Evolutionary conservation across 495 filamentous ascomycete genomes (phyloP).

Genomic region (Podospora didyma): DNA sequence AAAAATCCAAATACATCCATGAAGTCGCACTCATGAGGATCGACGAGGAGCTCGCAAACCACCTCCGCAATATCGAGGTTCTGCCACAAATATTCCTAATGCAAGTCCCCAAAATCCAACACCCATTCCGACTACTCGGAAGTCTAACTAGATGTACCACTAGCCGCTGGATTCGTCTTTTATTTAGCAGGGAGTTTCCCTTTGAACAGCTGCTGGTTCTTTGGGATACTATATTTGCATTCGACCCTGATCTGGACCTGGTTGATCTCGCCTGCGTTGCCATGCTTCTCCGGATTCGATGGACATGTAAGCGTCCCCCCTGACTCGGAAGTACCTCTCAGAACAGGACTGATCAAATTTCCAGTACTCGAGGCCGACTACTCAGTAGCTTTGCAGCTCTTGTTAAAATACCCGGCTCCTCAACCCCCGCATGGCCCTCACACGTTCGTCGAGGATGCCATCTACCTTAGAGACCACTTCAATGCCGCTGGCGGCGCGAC

Average conservation of each 20-base stretch:
- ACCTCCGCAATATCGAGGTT: conserved; percentile 80
- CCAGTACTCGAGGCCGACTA: conserved; percentile 83
- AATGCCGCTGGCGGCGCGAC: conserved; percentile 63
- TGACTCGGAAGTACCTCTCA: neutral
- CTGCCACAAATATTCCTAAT: conserved; percentile 97
- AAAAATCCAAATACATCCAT: conserved; percentile 80
- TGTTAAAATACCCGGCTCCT: conserved; percentile 78
- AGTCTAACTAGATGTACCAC: neutral
- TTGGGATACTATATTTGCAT: conserved; percentile 90
- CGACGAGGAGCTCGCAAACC: conserved; percentile 77
- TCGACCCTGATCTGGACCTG: conserved; percentile 76
- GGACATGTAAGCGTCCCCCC: conserved; percentile 63
- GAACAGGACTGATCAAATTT: conserved; percentile 4
- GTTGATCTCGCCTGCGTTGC: conserved; percentile 86
- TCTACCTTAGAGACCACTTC: conserved; percentile 78
- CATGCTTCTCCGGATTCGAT: conserved; percentile 90
- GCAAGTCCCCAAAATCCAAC: conserved; percentile 45
- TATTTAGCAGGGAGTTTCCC: conserved; percentile 91
- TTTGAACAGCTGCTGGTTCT: conserved; percentile 78
- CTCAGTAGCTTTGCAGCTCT: conserved; percentile 70
- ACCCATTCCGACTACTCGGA: neutral
- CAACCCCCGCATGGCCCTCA: conserved; percentile 58
- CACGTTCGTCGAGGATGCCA: conserved; percentile 82
- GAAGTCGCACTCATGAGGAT: conserved; percentile 69
- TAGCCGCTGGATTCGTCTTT: conserved; percentile 88